Conservation (phyloP, 306 rosid species). For the Alnus glutinosa region DNA sequence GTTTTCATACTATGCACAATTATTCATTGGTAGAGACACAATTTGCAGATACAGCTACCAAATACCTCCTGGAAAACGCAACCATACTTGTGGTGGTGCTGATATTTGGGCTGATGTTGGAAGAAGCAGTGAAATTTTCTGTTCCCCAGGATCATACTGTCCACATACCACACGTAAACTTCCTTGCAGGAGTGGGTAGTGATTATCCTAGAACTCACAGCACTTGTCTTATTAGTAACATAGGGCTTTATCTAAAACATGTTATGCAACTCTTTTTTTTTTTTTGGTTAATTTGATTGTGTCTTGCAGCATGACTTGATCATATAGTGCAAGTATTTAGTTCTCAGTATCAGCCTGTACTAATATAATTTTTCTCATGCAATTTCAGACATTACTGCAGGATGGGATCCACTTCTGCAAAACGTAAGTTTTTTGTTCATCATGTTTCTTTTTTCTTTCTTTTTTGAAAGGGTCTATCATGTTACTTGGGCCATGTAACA, state of each 20-base stretch:
- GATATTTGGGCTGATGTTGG: slow-evolving; percentile 65
- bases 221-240: slow-evolving; percentile 11
- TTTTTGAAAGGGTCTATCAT: not conserved
- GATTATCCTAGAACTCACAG: slow-evolving; percentile 38
- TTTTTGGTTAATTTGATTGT: not conserved
- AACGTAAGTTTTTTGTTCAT: slow-evolving; percentile 46
- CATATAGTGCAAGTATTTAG: slow-evolving; percentile 6
- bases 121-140: slow-evolving; percentile 66
- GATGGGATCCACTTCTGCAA: slow-evolving; percentile 64
- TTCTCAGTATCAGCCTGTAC: slow-evolving; percentile 28
- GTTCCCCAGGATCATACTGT: slow-evolving; percentile 83
- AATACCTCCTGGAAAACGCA: slow-evolving; percentile 57
- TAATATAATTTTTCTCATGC: slow-evolving; percentile 30
- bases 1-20: slow-evolving; percentile 9
- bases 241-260: slow-evolving; percentile 5
- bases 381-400: slow-evolving; percentile 78
- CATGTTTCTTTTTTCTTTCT: not conserved
- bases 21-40: slow-evolving; percentile 23
- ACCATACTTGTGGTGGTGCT: slow-evolving; percentile 82
- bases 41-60: slow-evolving; percentile 75
- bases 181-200: slow-evolving; percentile 75
- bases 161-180: slow-evolving; percentile 54
- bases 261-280: not conserved
- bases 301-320: slow-evolving; percentile 13
- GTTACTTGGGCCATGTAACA: slow-evolving; percentile 3